phyloP scores from a whole-genome alignment of 495 filamentous ascomycete genomes.

The Pseudoneurospora amorphoporcata region DNA sequence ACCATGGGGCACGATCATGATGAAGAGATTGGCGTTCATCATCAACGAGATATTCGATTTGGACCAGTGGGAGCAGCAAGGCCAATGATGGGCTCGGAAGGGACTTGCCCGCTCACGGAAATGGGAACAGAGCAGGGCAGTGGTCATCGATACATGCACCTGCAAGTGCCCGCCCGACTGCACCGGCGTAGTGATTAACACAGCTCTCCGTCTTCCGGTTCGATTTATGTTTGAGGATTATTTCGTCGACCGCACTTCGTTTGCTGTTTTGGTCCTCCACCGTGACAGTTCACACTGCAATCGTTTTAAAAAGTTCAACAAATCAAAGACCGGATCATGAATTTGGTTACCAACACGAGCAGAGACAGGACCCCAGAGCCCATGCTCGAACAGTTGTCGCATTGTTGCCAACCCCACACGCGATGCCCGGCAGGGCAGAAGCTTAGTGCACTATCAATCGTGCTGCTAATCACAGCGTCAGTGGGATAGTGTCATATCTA shows the following conservation, averaged over 20 bases:
- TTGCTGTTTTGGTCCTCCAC: neutral
- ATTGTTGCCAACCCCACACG: neutral
- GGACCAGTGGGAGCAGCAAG: neutral
- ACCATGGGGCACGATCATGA: neutral
- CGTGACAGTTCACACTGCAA: neutral
- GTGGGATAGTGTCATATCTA: neutral
- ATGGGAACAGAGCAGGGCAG: neutral
- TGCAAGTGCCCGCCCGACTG: neutral
- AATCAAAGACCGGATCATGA: neutral
- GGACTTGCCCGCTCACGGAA: neutral
- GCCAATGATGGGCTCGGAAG: neutral
- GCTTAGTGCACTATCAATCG: neutral
- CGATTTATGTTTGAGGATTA: neutral
- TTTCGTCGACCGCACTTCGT: neutral
- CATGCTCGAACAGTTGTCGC: neutral
- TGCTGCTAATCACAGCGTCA: too few species aligned
- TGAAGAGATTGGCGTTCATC: neutral
- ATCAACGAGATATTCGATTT: neutral
- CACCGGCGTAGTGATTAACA: neutral
- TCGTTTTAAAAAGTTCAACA: neutral
- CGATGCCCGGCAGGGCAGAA: neutral
- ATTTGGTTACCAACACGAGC: neutral
- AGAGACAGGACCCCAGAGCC: neutral
- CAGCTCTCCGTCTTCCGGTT: neutral
- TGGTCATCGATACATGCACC: too few species aligned